Conservation (phyloP, 352 stramenopile genomes). For the Globisporangium okanoganense region DNA sequence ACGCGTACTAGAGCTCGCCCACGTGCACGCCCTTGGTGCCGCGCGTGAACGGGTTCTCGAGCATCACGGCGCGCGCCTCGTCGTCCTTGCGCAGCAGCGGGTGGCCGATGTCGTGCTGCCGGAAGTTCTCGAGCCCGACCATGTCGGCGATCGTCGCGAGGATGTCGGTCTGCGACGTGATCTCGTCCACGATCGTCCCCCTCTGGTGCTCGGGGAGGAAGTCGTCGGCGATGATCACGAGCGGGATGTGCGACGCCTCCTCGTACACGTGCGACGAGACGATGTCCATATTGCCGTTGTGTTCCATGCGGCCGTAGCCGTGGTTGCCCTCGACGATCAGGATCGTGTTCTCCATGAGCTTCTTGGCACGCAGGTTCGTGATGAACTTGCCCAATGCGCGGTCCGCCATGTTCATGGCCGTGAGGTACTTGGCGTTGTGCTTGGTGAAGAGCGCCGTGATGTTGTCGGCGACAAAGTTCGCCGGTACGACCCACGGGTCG, state of each 20-base stretch:
- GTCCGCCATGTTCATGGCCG: slow-evolving; percentile 59
- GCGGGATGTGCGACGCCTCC: slow-evolving; percentile 50
- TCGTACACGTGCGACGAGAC: slow-evolving; percentile 55
- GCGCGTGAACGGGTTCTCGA: slow-evolving; percentile 64
- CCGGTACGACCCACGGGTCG: slow-evolving; percentile 49
- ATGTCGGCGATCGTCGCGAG: slow-evolving; percentile 70
- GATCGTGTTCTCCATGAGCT: slow-evolving; percentile 69
- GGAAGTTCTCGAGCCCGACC: slow-evolving; percentile 43
- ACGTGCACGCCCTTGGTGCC: slow-evolving; percentile 57
- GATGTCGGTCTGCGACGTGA: slow-evolving; percentile 63
- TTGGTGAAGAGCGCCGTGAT: slow-evolving; percentile 45
- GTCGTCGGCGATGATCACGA: slow-evolving; percentile 60
- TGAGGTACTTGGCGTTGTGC: slow-evolving; percentile 62
- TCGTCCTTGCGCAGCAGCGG: slow-evolving; percentile 47
- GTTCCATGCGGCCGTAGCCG: slow-evolving; percentile 57
- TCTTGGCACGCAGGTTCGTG: slow-evolving; percentile 35
- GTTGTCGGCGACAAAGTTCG: slow-evolving; percentile 39
- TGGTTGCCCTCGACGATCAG: slow-evolving; percentile 68
- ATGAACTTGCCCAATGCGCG: slow-evolving; percentile 63
- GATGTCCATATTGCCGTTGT: slow-evolving; percentile 58
- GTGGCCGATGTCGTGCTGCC: slow-evolving; percentile 60
- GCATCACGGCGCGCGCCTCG: slow-evolving; percentile 36
- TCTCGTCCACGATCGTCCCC: slow-evolving; percentile 40
- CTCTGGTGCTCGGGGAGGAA: slow-evolving; percentile 39
- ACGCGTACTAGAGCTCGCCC: slow-evolving; percentile 67